Percentiles rank a stretch among this genome's conserved stretches.
phyloP scores from a whole-genome alignment of 1,284 basidiomycete species.

The Cerrena zonata region DNA sequence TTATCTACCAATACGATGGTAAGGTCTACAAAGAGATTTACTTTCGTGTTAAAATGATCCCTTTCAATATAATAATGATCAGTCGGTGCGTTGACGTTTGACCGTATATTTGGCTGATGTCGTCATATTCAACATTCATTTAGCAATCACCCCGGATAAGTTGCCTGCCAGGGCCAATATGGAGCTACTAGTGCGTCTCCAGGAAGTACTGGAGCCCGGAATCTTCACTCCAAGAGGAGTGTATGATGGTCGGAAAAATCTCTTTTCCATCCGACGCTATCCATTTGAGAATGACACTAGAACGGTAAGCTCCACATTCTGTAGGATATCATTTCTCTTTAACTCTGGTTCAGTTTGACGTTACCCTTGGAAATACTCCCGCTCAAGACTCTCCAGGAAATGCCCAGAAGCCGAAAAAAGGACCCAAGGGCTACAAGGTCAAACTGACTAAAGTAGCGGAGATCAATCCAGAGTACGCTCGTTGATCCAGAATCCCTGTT shows the following conservation, averaged over 20 bases:
- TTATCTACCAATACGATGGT: constrained; percentile 75
- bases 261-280: constrained; percentile 55
- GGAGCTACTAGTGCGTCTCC: constrained; percentile 57
- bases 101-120: neutral
- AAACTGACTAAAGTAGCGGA: constrained; percentile 61
- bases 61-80: constrained; percentile 13
- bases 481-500: no score
- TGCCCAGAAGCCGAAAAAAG: constrained; percentile 10
- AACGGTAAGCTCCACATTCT: constrained; percentile 44
- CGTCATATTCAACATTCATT: constrained; percentile 1
- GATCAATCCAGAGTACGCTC: constrained; percentile 67
- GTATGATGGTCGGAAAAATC: constrained; percentile 75
- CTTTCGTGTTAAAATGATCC: constrained; percentile 1
- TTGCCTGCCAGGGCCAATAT: constrained; percentile 62
- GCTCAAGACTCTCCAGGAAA: constrained; percentile 13
- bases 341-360: constrained; percentile 48
- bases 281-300: constrained; percentile 48
- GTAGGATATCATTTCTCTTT: constrained; percentile 11
- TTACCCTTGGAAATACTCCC: constrained; percentile 41
- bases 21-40: constrained; percentile 23
- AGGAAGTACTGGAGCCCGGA: constrained; percentile 47
- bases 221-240: constrained; percentile 62
- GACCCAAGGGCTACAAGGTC: constrained; percentile 58
- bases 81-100: constrained; percentile 54
- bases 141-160: constrained; percentile 59